Evolutionary conservation across 192 early-diverging fungal genomes (phyloP).

Genomic region (Pilaira anomala): DNA sequence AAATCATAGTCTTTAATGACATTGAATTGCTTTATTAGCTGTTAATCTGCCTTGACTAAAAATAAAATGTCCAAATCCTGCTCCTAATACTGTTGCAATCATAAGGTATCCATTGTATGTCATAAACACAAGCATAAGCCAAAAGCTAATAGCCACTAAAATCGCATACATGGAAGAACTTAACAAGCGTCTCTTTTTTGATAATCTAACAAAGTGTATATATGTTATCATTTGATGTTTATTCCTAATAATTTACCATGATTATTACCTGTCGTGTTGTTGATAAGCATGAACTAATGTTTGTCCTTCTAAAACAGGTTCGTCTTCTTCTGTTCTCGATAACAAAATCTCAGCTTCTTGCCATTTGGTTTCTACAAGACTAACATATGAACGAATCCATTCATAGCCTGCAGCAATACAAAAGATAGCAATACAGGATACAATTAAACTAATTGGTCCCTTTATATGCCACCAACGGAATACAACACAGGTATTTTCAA

Average conservation of each 20-base stretch:
- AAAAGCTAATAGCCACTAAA: conserved; percentile 65
- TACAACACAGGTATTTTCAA: conserved; percentile 71
- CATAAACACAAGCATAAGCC: conserved; percentile 82
- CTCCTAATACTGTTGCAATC: conserved; percentile 60
- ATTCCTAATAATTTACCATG: neutral
- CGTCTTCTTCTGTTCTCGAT: neutral
- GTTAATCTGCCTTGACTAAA: conserved; percentile 34
- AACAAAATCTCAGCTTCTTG: neutral
- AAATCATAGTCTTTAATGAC: conserved; percentile 24
- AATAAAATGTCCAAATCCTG: conserved; percentile 59
- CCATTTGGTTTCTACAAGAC: conserved; percentile 6
- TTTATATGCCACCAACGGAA: conserved; percentile 75
- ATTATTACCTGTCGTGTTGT: neutral
- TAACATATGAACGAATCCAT: conserved; percentile 26
- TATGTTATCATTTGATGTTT: neutral
- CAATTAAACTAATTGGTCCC: conserved; percentile 46
- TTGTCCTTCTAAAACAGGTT: neutral
- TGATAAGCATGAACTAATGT: neutral
- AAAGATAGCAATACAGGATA: conserved; percentile 58
- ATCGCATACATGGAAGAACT: conserved; percentile 63
- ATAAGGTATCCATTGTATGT: conserved; percentile 81
- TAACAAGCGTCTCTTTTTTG: conserved; percentile 31
- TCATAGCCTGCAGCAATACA: conserved; percentile 51
- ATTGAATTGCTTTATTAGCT: conserved; percentile 25
- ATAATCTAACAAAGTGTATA: neutral